Percentiles rank a stretch among this genome's conserved stretches.
These are phyloP conservation scores for Groenewaldozyma tartarivorans DNA, from an alignment of 805 yeast genomes.

Conservation along the genomic window DNA sequence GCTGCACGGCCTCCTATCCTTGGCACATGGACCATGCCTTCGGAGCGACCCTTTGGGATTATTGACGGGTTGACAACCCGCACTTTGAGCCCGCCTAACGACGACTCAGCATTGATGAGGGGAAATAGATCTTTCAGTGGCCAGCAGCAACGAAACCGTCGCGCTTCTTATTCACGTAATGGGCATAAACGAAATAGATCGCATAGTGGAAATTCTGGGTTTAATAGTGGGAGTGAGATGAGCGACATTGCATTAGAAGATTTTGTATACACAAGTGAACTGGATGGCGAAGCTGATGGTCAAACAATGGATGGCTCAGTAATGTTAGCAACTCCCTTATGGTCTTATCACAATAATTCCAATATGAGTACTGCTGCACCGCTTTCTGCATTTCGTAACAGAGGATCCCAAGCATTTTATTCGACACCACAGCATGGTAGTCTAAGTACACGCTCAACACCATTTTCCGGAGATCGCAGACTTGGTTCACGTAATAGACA, in stretches of 20 bases:
- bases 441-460: conserved; percentile 17
- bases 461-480: conserved; percentile 7
- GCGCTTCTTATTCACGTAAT: conserved; percentile 12
- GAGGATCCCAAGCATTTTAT: conserved; percentile 34
- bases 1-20: conserved; percentile 85
- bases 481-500: background rate
- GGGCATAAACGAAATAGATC: conserved; percentile 12
- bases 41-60: conserved; percentile 75
- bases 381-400: conserved; percentile 82
- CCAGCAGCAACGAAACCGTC: background rate
- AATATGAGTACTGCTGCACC: conserved; percentile 50
- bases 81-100: conserved; percentile 49
- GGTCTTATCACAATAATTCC: conserved; percentile 26
- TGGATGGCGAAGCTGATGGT: conserved; percentile 44
- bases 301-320: conserved; percentile 19
- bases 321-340: conserved; percentile 23
- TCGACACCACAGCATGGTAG: conserved; percentile 8
- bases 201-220: conserved; percentile 9
- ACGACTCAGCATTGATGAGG: conserved; percentile 2
- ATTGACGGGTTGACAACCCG: conserved; percentile 92
- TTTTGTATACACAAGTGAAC: conserved; percentile 75
- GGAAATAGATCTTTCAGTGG: conserved; percentile 2
- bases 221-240: conserved; percentile 29
- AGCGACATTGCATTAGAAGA: conserved; percentile 59
- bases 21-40: conserved; percentile 84